Conservation (phyloP, 495 filamentous ascomycete species). For the Cenococcum geophilum region DNA sequence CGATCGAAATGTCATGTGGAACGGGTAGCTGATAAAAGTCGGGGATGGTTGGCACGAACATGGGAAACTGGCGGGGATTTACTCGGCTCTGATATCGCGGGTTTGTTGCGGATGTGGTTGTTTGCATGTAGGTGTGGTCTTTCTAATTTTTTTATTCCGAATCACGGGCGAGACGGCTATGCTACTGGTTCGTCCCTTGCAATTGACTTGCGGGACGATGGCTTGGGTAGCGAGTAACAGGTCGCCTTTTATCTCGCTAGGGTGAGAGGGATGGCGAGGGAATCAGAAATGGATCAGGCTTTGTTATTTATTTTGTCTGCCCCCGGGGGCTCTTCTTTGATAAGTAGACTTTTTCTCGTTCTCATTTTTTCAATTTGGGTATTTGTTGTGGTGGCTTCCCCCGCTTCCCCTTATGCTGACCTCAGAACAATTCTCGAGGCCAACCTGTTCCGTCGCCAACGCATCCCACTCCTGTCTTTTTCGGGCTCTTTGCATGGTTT, state of each 20-base stretch:
- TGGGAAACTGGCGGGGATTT: constrained; percentile 11
- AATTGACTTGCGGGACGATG: constrained; percentile 9
- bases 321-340: constrained; percentile 17
- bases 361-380: constrained; percentile 10
- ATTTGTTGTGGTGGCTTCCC: constrained; percentile 4
- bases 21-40: constrained; percentile 22
- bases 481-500: neutral
- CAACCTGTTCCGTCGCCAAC: neutral
- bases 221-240: constrained; percentile 19
- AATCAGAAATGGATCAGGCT: neutral
- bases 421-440: neutral
- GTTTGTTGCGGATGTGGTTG: constrained; percentile 18
- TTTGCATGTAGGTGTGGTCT: constrained; percentile 26
- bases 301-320: neutral
- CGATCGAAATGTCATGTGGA: constrained; percentile 18
- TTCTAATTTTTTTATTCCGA: constrained; percentile 23
- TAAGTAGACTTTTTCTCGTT: constrained; percentile 22
- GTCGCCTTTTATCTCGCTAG: neutral
- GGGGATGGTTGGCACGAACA: constrained; percentile 23
- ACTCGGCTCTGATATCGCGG: constrained; percentile 7
- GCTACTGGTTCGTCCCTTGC: constrained; percentile 1
- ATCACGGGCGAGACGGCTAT: constrained; percentile 7
- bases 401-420: neutral
- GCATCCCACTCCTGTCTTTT: neutral
- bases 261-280: neutral